Conservation (phyloP, 768 basidiomycete genomes). For the Clitopilus hobsonii region DNA sequence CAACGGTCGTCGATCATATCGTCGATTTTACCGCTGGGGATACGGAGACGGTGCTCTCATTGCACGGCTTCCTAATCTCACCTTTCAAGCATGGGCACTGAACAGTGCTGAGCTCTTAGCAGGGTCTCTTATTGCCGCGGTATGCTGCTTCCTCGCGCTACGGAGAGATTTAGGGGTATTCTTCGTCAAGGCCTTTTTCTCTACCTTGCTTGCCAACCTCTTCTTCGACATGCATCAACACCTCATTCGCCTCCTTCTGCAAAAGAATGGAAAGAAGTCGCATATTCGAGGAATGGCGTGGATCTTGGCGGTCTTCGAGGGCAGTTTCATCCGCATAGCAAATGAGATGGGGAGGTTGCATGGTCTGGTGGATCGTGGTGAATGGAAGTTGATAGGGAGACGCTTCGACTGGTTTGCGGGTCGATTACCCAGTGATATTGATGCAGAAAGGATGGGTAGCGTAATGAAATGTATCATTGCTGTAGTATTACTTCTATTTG, state of each 20-base stretch:
- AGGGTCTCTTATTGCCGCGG: not conserved
- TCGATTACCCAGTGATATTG: conserved; percentile 28
- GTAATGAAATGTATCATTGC: no score
- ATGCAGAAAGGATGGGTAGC: conserved; percentile 39
- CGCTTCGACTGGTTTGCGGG: conserved; percentile 58
- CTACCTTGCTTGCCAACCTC: not conserved
- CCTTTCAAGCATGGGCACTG: conserved; percentile 22
- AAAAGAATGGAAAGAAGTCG: not conserved
- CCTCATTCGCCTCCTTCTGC: not conserved
- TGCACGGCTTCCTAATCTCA: conserved; percentile 39
- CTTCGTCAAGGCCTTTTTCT: not conserved
- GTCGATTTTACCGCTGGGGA: conserved; percentile 55
- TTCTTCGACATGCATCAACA: not conserved
- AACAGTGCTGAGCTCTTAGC: not conserved
- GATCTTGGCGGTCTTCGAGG: conserved; percentile 41
- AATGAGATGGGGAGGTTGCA: conserved; percentile 44
- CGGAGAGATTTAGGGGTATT: not conserved
- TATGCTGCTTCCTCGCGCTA: not conserved
- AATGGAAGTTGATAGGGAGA: conserved; percentile 28
- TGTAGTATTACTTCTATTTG: no score
- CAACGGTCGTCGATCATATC: conserved; percentile 38
- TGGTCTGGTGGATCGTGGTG: conserved; percentile 40
- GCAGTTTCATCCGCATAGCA: conserved; percentile 44
- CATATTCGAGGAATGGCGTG: conserved; percentile 21
- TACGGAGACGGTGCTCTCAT: conserved; percentile 51